A percentile compares a stretch with the other conserved stretches of the same genome.
phyloP scores from a whole-genome alignment of 768 basidiomycete genomes.

The Galerina sulciceps region DNA sequence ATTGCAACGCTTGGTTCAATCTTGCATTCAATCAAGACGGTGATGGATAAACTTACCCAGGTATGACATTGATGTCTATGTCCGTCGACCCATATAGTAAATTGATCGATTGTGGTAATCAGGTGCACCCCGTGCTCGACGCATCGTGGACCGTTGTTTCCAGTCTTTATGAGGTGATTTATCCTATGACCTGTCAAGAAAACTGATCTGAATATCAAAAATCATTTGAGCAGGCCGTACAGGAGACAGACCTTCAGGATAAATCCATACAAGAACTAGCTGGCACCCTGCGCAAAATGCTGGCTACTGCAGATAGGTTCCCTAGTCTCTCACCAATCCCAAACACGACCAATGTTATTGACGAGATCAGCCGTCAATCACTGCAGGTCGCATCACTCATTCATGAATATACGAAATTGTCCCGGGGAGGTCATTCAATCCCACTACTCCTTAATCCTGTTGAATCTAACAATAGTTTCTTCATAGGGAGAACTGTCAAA shows the following conservation, averaged over 20 bases:
- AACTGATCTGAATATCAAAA: neutral
- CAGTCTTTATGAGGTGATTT: neutral
- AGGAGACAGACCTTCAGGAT: neutral
- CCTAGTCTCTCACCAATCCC: neutral
- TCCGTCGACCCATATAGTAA: too few species aligned
- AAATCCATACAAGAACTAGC: neutral
- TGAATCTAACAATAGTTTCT: too few species aligned
- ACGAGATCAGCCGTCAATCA: conserved; percentile 2
- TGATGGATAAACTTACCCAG: too few species aligned
- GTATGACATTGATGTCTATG: too few species aligned
- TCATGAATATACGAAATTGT: conserved; percentile 4
- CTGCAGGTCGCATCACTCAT: neutral
- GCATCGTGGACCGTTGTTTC: neutral
- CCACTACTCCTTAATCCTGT: too few species aligned
- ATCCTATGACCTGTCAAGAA: neutral
- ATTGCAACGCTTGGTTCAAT: too few species aligned
- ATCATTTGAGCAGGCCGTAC: neutral
- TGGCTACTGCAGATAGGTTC: neutral
- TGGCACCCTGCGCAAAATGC: neutral
- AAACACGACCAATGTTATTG: conserved; percentile 3
- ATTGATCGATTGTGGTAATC: neutral
- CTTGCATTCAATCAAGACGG: too few species aligned
- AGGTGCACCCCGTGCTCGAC: neutral
- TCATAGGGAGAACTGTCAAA: too few species aligned
- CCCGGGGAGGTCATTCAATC: too few species aligned